Base-by-base conservation (phyloP, 2,329 filamentous ascomycete genomes). In the Dothiorella sarmentorum region DNA sequence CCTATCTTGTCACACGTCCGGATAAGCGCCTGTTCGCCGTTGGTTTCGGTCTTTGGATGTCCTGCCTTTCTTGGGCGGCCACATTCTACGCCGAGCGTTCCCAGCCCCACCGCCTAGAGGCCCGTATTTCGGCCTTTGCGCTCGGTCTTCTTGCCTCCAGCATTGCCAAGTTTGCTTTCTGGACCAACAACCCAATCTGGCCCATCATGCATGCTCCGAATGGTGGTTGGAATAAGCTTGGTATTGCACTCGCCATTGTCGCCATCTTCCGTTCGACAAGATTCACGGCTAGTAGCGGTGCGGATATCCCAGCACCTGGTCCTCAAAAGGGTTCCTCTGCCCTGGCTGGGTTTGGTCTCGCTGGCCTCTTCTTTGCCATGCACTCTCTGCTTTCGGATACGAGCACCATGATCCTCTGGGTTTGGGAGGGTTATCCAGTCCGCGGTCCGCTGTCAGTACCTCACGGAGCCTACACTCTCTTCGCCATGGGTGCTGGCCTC, bases 401-500 rank as follows among this genome's bases (percentile, higher is more conserved):
- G 0, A 97, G 94, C 77, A 99, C 94, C 56, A 97, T 99, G 91
- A 97, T 97, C 60, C 82, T 92, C 15, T 99, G 94, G 94, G 91
- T 91, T 2, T 99, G 94, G 94, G 91, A 97, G 66, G 94, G 94
- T 6, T 99, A 89, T 67, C 94, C 94, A 13, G 84, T 97, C 38
- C 85, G 89, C 51, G 94, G 94, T 6, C 94, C 94, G 2, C 84
- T 94, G 51, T 85, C 91, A 61, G 91, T 87, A 47, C 91, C 91
- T n/a, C 91, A 97, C 68, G 94, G 92, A 56, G 91, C 90, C 67
- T 84, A 88, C 71, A 97, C 91, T 1, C 84, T 97, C 55, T 82
- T 89, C 56, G 87, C 87, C 60, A 99, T 99, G 94, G 90, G 89
- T 26, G 76, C 80, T 38, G 94, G 94, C 57, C 78, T 96, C 18